Evolutionary conservation across 257 asterid species (phyloP).

Genomic region (Solanum peruvianum): DNA sequence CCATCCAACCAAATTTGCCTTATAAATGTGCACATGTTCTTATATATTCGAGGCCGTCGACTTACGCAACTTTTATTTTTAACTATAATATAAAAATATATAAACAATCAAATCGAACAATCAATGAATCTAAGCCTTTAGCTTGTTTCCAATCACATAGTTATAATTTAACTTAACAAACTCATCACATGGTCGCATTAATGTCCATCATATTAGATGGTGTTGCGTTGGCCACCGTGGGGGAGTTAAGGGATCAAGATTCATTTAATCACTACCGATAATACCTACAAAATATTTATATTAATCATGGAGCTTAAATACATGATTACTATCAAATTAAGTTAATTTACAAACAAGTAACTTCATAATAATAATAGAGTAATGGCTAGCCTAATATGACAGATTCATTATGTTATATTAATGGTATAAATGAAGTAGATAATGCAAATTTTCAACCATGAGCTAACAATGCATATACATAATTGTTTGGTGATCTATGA

Average conservation of each 20-base stretch:
- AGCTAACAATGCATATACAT: not conserved
- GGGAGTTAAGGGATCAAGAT: not conserved
- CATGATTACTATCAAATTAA: not conserved
- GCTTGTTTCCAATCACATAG: not conserved
- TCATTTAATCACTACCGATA: not conserved
- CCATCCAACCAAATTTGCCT: not conserved
- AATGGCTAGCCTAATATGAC: not conserved
- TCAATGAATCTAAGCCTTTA: not conserved
- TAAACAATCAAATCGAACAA: not conserved
- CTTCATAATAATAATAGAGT: not conserved
- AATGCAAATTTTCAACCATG: not conserved
- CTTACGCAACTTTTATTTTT: not conserved
- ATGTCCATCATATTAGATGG: not conserved
- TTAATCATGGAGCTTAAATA: not conserved
- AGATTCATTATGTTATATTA: not conserved
- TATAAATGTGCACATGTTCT: constrained; percentile 3
- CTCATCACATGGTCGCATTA: not conserved
- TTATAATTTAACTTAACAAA: not conserved
- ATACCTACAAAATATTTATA: not conserved
- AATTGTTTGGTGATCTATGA: not conserved
- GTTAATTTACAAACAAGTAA: not conserved
- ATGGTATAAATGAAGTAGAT: not conserved
- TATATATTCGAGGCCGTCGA: not conserved
- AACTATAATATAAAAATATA: not conserved
- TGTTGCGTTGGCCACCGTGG: not conserved